Percentiles rank a stretch among this genome's conserved stretches.
Conservation (phyloP, 2,329 filamentous ascomycete genomes). For the Paecilomyces sp. region DNA sequence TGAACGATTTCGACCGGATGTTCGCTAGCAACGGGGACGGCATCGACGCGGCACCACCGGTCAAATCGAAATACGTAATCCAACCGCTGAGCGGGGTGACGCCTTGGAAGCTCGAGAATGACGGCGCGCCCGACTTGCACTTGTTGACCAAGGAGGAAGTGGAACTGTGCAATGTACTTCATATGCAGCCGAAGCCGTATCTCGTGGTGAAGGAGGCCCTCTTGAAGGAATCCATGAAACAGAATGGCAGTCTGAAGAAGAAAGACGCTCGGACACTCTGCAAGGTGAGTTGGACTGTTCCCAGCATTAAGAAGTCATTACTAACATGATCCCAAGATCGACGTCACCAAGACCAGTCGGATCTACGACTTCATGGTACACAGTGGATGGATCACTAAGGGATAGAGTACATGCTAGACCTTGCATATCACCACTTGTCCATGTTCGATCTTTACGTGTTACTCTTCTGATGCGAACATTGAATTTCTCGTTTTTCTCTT, state of each 20-base stretch:
- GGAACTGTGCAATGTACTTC: conserved; percentile 75
- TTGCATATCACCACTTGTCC: not conserved
- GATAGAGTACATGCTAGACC: conserved; percentile 35
- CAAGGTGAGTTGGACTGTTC: conserved; percentile 33
- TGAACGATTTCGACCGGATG: conserved; percentile 48
- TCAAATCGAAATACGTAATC: conserved; percentile 47
- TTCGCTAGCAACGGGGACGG: conserved; percentile 44
- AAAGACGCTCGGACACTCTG: conserved; percentile 87
- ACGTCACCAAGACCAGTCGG: conserved; percentile 74
- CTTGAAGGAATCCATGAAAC: conserved; percentile 83
- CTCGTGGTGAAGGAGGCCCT: conserved; percentile 88
- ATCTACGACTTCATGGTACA: conserved; percentile 95
- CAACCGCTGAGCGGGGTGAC: conserved; percentile 40
- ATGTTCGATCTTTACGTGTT: not conserved
- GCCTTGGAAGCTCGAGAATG: conserved; percentile 60
- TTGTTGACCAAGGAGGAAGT: conserved; percentile 76
- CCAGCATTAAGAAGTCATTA: not conserved
- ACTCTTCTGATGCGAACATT: not conserved
- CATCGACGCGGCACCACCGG: conserved; percentile 28
- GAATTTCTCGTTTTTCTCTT: conserved; percentile 1
- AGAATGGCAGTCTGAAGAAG: conserved; percentile 83
- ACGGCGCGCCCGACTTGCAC: conserved; percentile 71
- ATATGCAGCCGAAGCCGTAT: conserved; percentile 90
- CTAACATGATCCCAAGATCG: conserved; percentile 47
- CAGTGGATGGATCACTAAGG: conserved; percentile 85